Evolutionary conservation across 345 rosid genomes (phyloP).

Genomic region (Sisymbrium irio): DNA sequence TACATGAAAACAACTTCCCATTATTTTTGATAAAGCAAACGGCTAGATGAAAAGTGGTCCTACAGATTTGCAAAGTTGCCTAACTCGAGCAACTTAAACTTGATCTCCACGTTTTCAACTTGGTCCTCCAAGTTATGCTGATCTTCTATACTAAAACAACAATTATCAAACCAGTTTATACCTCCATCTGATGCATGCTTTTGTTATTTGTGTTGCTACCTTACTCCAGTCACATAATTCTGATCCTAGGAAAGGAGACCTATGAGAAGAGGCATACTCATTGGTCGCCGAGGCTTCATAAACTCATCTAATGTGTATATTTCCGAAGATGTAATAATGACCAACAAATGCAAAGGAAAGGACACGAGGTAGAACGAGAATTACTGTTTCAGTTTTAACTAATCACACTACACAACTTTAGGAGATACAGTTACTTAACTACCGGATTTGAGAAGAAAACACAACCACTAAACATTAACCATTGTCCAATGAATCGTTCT

Average conservation of each 20-base stretch:
- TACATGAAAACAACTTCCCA: no score
- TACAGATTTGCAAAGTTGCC: no score
- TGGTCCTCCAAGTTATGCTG: no score
- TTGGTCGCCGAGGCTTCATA: neutral
- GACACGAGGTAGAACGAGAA: neutral
- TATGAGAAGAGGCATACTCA: neutral
- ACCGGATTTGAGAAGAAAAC: neutral
- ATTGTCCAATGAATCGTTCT: conserved; percentile 19
- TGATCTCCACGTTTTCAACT: no score
- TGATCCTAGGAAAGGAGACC: neutral
- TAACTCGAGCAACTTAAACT: no score
- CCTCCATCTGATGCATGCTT: neutral
- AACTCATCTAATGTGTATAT: neutral
- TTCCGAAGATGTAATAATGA: neutral
- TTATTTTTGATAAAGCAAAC: no score
- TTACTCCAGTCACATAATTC: neutral
- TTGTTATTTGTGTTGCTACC: neutral
- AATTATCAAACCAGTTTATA: neutral
- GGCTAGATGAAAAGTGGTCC: no score
- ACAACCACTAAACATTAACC: conserved; percentile 12
- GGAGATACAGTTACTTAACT: neutral
- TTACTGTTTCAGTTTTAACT: conserved; percentile 2
- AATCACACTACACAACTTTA: neutral
- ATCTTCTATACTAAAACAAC: no score
- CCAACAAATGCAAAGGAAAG: neutral